Conservation (phyloP, 2,329 filamentous ascomycete genomes). For the Trichoderma harzianum region DNA sequence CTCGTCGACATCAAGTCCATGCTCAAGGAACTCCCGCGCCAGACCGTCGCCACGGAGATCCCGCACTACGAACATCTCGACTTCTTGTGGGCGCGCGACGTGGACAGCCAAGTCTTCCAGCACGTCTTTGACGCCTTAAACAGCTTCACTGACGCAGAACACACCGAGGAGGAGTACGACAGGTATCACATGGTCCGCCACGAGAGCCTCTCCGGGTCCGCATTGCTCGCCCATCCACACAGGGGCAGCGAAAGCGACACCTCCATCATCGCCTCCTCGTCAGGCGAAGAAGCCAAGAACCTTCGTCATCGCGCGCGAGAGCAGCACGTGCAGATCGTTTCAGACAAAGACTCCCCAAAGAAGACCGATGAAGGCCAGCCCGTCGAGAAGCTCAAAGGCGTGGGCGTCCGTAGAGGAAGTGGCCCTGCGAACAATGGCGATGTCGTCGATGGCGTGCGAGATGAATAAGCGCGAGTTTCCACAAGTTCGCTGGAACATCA, state of each 20-base stretch:
- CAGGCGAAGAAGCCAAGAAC: conserved; percentile 23
- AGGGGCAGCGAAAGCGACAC: conserved; percentile 37
- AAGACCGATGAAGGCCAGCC: conserved; percentile 18
- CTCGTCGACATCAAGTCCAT: conserved; percentile 91
- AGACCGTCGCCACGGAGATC: conserved; percentile 82
- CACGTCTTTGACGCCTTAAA: conserved; percentile 89
- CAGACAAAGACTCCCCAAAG: neutral
- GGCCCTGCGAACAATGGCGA: neutral
- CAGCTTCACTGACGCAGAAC: conserved; percentile 58
- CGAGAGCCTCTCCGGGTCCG: conserved; percentile 46
- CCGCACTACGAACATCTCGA: conserved; percentile 95
- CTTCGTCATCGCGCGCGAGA: conserved; percentile 13
- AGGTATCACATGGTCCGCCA: conserved; percentile 52
- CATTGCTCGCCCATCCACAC: conserved; percentile 26
- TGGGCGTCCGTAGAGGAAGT: conserved; percentile 24
- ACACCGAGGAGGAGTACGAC: conserved; percentile 59
- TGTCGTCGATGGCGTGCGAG: conserved; percentile 10
- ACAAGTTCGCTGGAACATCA: neutral
- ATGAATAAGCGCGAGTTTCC: neutral
- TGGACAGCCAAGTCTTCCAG: conserved; percentile 79
- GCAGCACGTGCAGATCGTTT: neutral
- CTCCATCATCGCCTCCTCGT: conserved; percentile 28
- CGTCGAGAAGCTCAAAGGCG: conserved; percentile 30
- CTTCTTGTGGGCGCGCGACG: conserved; percentile 89
- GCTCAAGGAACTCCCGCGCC: conserved; percentile 79